These are phyloP conservation scores for Moniliophthora roreri DNA, from an alignment of 1,284 basidiomycete genomes.

Conservation along the genomic window DNA sequence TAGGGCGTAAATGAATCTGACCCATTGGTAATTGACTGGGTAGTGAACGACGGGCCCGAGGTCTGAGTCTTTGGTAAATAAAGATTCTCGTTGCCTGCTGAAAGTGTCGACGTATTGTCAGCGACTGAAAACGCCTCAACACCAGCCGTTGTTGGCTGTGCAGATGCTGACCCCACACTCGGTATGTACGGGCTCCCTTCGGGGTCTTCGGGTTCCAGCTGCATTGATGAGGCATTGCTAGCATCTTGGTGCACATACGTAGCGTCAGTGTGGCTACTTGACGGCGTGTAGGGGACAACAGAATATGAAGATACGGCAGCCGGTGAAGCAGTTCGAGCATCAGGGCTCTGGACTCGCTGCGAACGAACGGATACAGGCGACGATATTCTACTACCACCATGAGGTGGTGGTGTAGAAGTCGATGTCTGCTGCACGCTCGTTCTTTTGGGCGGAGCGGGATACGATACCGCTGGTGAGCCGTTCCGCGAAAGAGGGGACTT, in stretches of 20 bases:
- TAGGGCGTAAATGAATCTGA: not conserved
- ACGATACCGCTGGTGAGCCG: not conserved
- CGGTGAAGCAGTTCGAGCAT: conserved; percentile 14
- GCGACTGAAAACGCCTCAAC: no score
- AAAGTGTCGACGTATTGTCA: no score
- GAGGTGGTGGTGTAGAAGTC: not conserved
- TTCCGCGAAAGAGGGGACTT: not conserved
- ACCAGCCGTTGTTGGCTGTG: conserved; percentile 15
- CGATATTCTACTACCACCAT: conserved; percentile 5
- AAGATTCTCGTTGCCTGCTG: not conserved
- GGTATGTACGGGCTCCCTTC: not conserved
- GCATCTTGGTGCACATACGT: conserved; percentile 1
- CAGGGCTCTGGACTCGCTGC: conserved; percentile 1
- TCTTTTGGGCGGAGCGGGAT: not conserved
- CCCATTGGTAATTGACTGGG: no score
- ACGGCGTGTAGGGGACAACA: conserved; percentile 21
- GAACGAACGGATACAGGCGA: conserved; percentile 17
- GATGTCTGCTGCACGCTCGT: not conserved
- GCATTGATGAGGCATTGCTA: not conserved
- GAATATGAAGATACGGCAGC: conserved; percentile 13
- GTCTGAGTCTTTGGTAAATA: not conserved
- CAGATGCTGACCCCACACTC: not conserved
- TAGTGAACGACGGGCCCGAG: not conserved
- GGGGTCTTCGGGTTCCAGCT: not conserved
- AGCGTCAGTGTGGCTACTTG: conserved; percentile 19